Evolutionary conservation across 495 filamentous ascomycete genomes (phyloP).

Genomic region (Neurospora sp.): DNA sequence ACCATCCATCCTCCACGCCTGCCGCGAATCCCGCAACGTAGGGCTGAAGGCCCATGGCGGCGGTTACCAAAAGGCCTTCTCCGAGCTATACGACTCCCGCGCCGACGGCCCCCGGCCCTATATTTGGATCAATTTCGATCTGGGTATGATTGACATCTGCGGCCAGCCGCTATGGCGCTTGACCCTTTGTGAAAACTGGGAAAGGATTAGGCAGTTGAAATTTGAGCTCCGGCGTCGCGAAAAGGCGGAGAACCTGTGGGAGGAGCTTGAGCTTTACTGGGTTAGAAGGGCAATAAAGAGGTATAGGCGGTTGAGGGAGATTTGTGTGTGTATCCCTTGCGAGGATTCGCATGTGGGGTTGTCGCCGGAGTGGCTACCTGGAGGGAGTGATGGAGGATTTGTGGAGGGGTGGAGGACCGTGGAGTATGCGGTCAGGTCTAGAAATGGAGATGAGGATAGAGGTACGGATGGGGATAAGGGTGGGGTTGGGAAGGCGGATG

Average conservation of each 20-base stretch:
- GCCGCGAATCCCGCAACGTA: background rate
- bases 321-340: background rate
- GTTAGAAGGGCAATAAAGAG: too few species aligned
- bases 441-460: too few species aligned
- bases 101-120: too few species aligned
- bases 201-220: background rate
- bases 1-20: background rate
- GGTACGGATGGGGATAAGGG: too few species aligned
- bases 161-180: too few species aligned
- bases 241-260: too few species aligned
- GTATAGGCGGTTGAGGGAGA: too few species aligned
- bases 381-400: background rate
- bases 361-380: background rate
- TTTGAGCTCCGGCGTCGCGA: background rate
- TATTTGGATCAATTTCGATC: background rate
- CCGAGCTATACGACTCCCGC: too few species aligned
- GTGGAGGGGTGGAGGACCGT: background rate
- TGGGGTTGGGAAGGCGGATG: too few species aligned
- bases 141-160: background rate
- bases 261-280: too few species aligned
- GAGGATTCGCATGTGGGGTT: background rate
- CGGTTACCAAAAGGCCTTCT: background rate
- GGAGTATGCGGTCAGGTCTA: too few species aligned
- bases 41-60: background rate
- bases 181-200: too few species aligned